Base-by-base conservation (phyloP, 2,329 filamentous ascomycete genomes). In the Oidium heveae region DNA sequence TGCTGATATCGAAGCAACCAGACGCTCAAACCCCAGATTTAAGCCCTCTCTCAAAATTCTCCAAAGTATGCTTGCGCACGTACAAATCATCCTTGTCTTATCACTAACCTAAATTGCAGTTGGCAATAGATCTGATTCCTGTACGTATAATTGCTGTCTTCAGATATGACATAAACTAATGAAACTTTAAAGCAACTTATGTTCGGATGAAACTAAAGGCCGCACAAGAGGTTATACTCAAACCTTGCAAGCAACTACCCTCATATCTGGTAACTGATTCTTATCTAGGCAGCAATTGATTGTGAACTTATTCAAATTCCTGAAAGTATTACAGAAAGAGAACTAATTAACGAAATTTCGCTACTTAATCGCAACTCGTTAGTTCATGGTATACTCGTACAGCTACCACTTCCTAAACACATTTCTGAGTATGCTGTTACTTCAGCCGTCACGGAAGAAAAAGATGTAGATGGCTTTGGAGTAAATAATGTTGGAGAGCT, bases 131-230 rank as follows among this genome's bases (percentile, higher is more conserved):
- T 86, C 85, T 61, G 91, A 98, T 71, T 95, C 88, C 39, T 83
- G 85, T 93, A 75, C 66, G 80, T 69, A 24, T 15, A 39, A 49
- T 28, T 12, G 34, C 56, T 55, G 32, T 18, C 54, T 34, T n/a
- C 9, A 20, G 18, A 16, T 9, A 16, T 20, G 46, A 34, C 3
- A 28, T 28, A 28, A 28, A 28, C 24, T 28, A 28, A 28, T 55
- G 33, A 55, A n/a, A 13, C 20, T 8, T 8, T 39, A 22, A 59
- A 89, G 84, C 82, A 65, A 96, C 89, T 54, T 98, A 98, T 84
- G 89, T 98, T 70, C 88, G 88, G 71, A 98, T 98, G 91, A 98
- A 98, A 74, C 72, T 95, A 65, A 98, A 95, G 76, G 91, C 91
- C 60, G 91, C 91, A 56, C 74, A 85, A 67, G 91, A 96, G 76